A percentile compares a stretch with the other conserved stretches of the same genome.
phyloP scores from a whole-genome alignment of 352 stramenopile species.

The Globisporangium abappressorium region DNA sequence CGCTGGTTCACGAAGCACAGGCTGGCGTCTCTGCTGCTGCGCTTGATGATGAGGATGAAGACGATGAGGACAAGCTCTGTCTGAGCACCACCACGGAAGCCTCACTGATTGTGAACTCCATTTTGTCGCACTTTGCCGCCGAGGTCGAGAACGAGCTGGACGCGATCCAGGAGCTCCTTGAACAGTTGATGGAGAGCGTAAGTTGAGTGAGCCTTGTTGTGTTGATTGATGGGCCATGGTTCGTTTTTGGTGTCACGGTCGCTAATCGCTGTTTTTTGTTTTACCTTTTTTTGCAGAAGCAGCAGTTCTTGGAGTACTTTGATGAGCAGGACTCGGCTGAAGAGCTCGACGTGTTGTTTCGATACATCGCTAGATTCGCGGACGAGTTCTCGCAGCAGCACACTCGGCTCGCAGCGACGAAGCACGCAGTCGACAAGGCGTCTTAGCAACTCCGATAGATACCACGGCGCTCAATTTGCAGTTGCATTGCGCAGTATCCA shows the following conservation, averaged over 20 bases:
- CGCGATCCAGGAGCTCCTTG: constrained; percentile 37
- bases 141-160: constrained; percentile 65
- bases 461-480: background rate
- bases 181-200: constrained; percentile 53
- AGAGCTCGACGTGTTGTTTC: constrained; percentile 64
- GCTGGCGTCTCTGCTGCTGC: background rate
- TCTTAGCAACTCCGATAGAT: background rate
- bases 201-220: constrained; percentile 14
- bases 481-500: background rate
- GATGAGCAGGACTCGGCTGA: constrained; percentile 66
- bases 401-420: background rate
- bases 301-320: constrained; percentile 70
- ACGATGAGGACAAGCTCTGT: background rate
- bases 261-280: background rate
- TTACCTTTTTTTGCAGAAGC: constrained; percentile 32
- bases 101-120: constrained; percentile 26
- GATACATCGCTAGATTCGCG: constrained; percentile 59
- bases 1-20: constrained; percentile 59
- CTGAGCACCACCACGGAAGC: constrained; percentile 13
- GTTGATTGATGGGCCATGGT: background rate
- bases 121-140: constrained; percentile 47
- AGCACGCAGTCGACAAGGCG: background rate
- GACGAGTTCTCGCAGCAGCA: constrained; percentile 59
- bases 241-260: background rate
- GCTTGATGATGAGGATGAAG: constrained; percentile 10